phyloP scores from a whole-genome alignment of 768 basidiomycete genomes.

The Psilocybe cubensis region DNA sequence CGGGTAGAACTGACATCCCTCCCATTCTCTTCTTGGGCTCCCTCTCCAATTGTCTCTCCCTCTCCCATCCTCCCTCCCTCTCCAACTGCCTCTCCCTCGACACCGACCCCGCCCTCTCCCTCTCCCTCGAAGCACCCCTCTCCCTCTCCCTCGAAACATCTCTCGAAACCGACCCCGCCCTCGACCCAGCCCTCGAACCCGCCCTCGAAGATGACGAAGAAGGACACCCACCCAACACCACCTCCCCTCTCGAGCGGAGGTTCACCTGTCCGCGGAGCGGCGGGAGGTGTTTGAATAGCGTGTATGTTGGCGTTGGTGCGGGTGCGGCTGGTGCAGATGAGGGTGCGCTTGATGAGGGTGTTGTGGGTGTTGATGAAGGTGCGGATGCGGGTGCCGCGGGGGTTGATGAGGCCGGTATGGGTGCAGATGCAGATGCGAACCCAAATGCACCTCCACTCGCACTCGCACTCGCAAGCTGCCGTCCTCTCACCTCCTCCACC shows the following conservation, averaged over 20 bases:
- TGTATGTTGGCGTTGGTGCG: too few species aligned
- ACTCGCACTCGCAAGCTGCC: not conserved
- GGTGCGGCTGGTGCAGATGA: too few species aligned
- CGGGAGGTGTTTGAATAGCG: conserved; percentile 8
- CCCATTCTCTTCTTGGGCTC: not conserved
- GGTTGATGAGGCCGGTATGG: too few species aligned
- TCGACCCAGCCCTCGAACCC: not conserved
- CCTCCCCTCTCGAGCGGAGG: not conserved
- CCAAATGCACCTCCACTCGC: not conserved
- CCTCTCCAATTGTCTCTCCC: not conserved
- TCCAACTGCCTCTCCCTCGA: not conserved
- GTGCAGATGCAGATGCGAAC: not conserved
- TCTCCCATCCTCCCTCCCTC: not conserved
- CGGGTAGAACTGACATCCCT: not conserved
- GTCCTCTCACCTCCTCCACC: not conserved
- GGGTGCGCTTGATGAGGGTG: too few species aligned
- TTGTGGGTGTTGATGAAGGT: too few species aligned
- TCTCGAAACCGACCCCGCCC: not conserved
- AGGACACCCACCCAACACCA: not conserved
- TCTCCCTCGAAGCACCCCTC: not conserved
- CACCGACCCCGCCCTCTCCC: not conserved
- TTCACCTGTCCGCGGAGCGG: conserved; percentile 1
- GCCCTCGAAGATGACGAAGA: too few species aligned
- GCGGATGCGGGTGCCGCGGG: too few species aligned
- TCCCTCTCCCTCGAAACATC: not conserved